A percentile compares a stretch with the other conserved stretches of the same genome.
Evolutionary conservation across 257 asterid species (phyloP).

Genomic region (Lycium ferocissimum): DNA sequence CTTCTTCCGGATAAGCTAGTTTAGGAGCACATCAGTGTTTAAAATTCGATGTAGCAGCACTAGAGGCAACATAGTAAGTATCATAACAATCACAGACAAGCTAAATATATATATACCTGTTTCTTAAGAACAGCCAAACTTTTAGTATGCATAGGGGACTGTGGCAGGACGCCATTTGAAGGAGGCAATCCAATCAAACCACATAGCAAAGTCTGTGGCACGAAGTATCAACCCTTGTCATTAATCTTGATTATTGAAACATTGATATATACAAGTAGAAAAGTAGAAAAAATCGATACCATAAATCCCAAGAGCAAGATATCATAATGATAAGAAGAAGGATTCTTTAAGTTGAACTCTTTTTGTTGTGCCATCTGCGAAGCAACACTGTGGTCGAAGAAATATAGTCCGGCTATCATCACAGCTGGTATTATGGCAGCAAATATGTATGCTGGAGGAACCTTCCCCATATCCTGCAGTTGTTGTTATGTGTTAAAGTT

Average conservation of each 20-base stretch:
- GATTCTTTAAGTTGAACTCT: constrained; percentile 68
- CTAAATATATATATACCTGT: constrained; percentile 40
- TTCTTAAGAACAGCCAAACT: constrained; percentile 59
- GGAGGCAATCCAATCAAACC: constrained; percentile 71
- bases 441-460: constrained; percentile 52
- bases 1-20: constrained; percentile 55
- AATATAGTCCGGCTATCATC: constrained; percentile 67
- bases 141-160: constrained; percentile 72
- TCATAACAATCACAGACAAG: neutral
- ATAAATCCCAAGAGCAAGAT: constrained; percentile 61
- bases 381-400: constrained; percentile 74
- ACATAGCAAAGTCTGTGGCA: constrained; percentile 60
- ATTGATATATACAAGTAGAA: neutral
- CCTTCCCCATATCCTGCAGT: constrained; percentile 62
- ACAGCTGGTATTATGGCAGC: constrained; percentile 60
- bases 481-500: neutral
- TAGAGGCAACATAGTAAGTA: neutral
- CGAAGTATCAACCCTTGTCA: neutral
- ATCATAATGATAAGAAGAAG: constrained; percentile 64
- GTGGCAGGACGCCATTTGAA: constrained; percentile 73
- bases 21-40: neutral
- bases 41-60: neutral
- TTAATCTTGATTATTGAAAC: neutral
- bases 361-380: constrained; percentile 66
- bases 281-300: constrained; percentile 40